These are phyloP conservation scores for Lenzites betulinus DNA, from an alignment of 768 basidiomycete species.

Conservation along the genomic window DNA sequence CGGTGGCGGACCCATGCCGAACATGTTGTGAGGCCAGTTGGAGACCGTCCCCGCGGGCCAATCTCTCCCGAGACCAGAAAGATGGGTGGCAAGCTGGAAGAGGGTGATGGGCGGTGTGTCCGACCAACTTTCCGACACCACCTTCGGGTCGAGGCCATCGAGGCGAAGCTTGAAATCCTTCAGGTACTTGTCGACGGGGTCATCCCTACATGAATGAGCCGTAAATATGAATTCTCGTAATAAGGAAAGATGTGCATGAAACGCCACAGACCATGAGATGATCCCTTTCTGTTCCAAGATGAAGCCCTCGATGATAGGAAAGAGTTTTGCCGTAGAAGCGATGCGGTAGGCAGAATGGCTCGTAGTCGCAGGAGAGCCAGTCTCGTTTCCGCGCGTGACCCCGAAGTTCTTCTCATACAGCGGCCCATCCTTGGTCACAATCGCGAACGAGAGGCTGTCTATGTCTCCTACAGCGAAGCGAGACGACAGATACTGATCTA, in stretches of 20 bases:
- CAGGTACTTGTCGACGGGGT: conserved; percentile 48
- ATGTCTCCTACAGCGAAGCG: conserved; percentile 36
- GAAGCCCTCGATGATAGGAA: conserved; percentile 49
- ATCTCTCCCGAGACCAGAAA: conserved; percentile 39
- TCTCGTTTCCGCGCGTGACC: conserved; percentile 9
- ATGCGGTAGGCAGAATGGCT: conserved; percentile 52
- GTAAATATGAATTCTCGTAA: background rate
- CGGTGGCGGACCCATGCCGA: conserved; percentile 32
- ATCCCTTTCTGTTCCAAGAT: conserved; percentile 49
- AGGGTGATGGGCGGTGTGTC: conserved; percentile 26
- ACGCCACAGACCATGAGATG: conserved; percentile 30
- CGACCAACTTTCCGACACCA: background rate
- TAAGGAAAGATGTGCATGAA: background rate
- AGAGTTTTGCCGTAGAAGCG: conserved; percentile 55
- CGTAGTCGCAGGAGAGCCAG: conserved; percentile 6
- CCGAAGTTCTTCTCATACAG: conserved; percentile 51
- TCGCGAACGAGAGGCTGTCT: conserved; percentile 51
- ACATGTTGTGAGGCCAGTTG: conserved; percentile 43
- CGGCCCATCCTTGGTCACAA: conserved; percentile 47
- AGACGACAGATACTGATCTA: conserved; percentile 20
- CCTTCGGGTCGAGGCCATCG: conserved; percentile 22
- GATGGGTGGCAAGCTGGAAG: conserved; percentile 33
- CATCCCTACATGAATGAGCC: conserved; percentile 41
- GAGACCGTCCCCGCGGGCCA: conserved; percentile 37
- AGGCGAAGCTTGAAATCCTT: conserved; percentile 38